A percentile compares a stretch with the other conserved stretches of the same genome.
phyloP scores from a whole-genome alignment of 495 filamentous ascomycete species.

The Immersiella caudata region DNA sequence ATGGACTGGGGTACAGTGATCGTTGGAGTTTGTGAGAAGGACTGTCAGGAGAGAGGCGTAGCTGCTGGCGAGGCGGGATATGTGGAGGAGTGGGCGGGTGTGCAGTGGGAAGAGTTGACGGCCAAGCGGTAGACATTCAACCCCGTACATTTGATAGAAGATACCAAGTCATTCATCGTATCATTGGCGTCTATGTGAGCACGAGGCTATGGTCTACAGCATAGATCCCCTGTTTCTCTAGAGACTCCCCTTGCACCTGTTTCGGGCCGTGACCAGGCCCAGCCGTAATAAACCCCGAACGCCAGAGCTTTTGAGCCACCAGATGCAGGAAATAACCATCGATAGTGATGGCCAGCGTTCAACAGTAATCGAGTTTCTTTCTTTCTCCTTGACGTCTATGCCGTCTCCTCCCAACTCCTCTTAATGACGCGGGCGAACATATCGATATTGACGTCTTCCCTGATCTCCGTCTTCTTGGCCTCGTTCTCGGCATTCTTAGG shows the following conservation, averaged over 20 bases:
- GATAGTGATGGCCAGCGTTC: conserved; percentile 16
- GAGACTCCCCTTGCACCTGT: conserved; percentile 28
- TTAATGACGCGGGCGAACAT: conserved; percentile 80
- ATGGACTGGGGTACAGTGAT: conserved; percentile 99
- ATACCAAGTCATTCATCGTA: conserved; percentile 30
- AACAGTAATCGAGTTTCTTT: conserved; percentile 13
- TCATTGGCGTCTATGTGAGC: conserved; percentile 31
- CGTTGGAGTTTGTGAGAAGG: conserved; percentile 71
- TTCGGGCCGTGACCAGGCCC: conserved; percentile 29
- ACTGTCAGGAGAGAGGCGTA: conserved; percentile 37
- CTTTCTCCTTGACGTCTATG: conserved; percentile 43
- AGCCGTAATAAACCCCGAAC: conserved; percentile 34
- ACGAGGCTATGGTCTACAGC: conserved; percentile 28
- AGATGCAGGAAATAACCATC: conserved; percentile 32
- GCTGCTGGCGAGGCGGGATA: conserved; percentile 50
- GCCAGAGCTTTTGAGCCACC: conserved; percentile 37
- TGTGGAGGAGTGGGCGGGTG: conserved; percentile 92
- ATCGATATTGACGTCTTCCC: conserved; percentile 95
- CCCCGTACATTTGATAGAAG: not conserved
- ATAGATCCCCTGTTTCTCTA: conserved; percentile 25
- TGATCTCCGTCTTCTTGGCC: conserved; percentile 91
- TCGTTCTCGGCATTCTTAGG: conserved; percentile 98
- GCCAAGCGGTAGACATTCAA: conserved; percentile 30
- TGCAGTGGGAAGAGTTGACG: conserved; percentile 88
- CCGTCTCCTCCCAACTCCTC: conserved; percentile 88